Base-by-base conservation (phyloP, 2,329 filamentous ascomycete genomes). In the Ilyonectria robusta region DNA sequence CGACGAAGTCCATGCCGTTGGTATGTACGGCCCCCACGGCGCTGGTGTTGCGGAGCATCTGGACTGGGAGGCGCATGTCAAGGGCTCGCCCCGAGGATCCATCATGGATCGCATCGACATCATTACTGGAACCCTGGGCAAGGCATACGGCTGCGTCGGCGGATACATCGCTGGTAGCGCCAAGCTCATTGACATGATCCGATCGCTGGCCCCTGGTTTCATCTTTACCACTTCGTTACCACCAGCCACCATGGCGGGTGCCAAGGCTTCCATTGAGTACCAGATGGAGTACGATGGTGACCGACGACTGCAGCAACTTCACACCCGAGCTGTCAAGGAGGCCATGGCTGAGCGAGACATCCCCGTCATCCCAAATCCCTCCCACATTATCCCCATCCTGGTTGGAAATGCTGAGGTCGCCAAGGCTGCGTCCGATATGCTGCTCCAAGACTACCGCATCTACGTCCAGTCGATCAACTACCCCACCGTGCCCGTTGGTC, bases 401-500 rank as follows among this genome's bases (percentile, higher is more conserved):
- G 95, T 99, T 56, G 96, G 96, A 66, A 96, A 97, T 77, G 96
- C 96, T 53, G 95, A 96, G 82, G 85, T 97, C 46, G 96, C 96
- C 66, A 98, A 96, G 86, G 87, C 92, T 75, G 96, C 96, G 8
- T 97, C 94, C 26, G 96, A 99, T 79, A 90, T 97, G 85, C 90
- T 99, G 23, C 88, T 99, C 15, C 91, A 93, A 73, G 92, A 97
- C 73, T 93, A 97, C 85, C 89, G 91, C 68, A 98, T 99, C 79
- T 99, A 99, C 79, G 96, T 99, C 29, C 96, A 99, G 84, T 94
- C 94, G 62, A 98, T 99, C 88, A 99, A 99, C 85, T 98, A 98
- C 83, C 96, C 96, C 2, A 99, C 96, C 58, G 96, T 99, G 3
- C 96, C 96, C 2, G 94, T 97, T 7, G 96, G 96, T n/a, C 95